These are phyloP conservation scores for Colletotrichum limetticola DNA, from an alignment of 2,329 filamentous ascomycete genomes.

Conservation along the genomic window DNA sequence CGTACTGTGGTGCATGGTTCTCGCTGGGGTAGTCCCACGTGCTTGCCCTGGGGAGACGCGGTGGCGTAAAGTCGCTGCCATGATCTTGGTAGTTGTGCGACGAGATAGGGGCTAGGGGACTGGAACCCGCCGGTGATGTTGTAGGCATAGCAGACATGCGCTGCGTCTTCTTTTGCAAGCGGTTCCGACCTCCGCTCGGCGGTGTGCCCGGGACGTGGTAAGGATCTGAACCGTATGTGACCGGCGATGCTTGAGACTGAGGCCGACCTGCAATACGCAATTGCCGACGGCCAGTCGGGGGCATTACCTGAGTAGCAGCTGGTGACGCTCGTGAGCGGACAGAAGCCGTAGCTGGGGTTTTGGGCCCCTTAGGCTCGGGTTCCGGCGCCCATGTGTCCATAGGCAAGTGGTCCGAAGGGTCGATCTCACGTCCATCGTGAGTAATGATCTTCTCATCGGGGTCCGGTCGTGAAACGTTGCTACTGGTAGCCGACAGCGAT, in stretches of 20 bases:
- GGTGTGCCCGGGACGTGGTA: slow-evolving; percentile 46
- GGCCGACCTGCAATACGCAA: slow-evolving; percentile 62
- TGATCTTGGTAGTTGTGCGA: slow-evolving; percentile 62
- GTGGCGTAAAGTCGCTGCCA: slow-evolving; percentile 51
- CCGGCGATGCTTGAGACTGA: slow-evolving; percentile 55
- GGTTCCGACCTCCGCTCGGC: slow-evolving; percentile 59
- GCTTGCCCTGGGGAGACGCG: slow-evolving; percentile 56
- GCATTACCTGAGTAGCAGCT: slow-evolving; percentile 64
- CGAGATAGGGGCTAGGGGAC: slow-evolving; percentile 64
- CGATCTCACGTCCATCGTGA: slow-evolving; percentile 79
- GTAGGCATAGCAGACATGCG: slow-evolving; percentile 54
- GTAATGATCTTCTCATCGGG: slow-evolving; percentile 77
- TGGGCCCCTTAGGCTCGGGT: slow-evolving; percentile 63
- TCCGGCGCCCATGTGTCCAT: slow-evolving; percentile 83
- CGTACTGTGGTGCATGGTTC: slow-evolving; percentile 58
- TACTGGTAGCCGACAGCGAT: slow-evolving; percentile 44
- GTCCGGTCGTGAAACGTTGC: slow-evolving; percentile 47
- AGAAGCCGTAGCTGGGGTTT: slow-evolving; percentile 40
- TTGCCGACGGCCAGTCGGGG: slow-evolving; percentile 60
- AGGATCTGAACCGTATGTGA: slow-evolving; percentile 41
- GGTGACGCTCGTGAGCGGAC: slow-evolving; percentile 53
- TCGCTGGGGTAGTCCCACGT: slow-evolving; percentile 66
- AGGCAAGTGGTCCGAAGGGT: slow-evolving; percentile 83
- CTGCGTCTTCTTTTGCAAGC: slow-evolving; percentile 72
- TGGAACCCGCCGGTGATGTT: slow-evolving; percentile 51